phyloP scores from a whole-genome alignment of 2,329 filamentous ascomycete genomes.

The Celoporthe dispersa region DNA sequence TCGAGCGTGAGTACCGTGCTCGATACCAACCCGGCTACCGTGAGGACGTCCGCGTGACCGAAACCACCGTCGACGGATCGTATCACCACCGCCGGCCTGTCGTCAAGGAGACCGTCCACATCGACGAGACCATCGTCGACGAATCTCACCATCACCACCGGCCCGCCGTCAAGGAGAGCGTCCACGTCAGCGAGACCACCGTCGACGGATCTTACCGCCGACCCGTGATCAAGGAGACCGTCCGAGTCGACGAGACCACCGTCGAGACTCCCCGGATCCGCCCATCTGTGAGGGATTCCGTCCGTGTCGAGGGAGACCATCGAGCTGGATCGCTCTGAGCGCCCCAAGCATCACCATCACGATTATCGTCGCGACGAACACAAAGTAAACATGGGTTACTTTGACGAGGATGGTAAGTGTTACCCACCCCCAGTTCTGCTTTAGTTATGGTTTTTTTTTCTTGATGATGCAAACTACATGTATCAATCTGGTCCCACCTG shows the following conservation, averaged over 20 bases:
- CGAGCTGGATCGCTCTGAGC: slow-evolving; percentile 52
- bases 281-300: slow-evolving; percentile 41
- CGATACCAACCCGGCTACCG: slow-evolving; percentile 58
- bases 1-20: slow-evolving; percentile 69
- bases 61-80: slow-evolving; percentile 42
- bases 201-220: slow-evolving; percentile 44
- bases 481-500: not conserved
- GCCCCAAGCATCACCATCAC: slow-evolving; percentile 37
- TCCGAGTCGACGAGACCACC: slow-evolving; percentile 39
- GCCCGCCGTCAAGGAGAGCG: slow-evolving; percentile 60
- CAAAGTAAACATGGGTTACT: slow-evolving; percentile 67
- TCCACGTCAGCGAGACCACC: slow-evolving; percentile 53
- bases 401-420: slow-evolving; percentile 65
- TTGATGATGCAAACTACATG: slow-evolving; percentile 14
- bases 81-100: slow-evolving; percentile 39
- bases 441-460: slow-evolving; percentile 8
- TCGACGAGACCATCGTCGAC: slow-evolving; percentile 44
- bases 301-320: slow-evolving; percentile 63
- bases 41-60: slow-evolving; percentile 43
- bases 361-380: slow-evolving; percentile 42
- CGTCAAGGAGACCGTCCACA: slow-evolving; percentile 40
- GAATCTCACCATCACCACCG: slow-evolving; percentile 41
- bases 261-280: slow-evolving; percentile 45
- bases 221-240: slow-evolving; percentile 40
- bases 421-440: slow-evolving; percentile 12